phyloP scores from a whole-genome alignment of 2,329 filamentous ascomycete species.

The Trichoderma asperellum region DNA sequence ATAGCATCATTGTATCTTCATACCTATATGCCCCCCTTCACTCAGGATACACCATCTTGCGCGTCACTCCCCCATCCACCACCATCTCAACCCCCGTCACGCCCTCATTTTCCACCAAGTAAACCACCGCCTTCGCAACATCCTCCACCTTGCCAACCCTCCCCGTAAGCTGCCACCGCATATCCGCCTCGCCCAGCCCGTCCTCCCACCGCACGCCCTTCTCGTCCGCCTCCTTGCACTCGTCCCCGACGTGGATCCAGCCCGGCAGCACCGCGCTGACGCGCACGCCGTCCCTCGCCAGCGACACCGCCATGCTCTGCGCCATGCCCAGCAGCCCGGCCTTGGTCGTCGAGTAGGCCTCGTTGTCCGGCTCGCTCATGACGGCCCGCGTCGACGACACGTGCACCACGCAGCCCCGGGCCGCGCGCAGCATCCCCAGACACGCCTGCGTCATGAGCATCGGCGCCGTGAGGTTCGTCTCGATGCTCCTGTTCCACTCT shows the following conservation, averaged over 20 bases:
- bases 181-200: slow-evolving; percentile 49
- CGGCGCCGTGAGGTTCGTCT: slow-evolving; percentile 45
- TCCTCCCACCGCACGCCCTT: slow-evolving; percentile 49
- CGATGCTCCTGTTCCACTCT: slow-evolving; percentile 43
- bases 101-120: slow-evolving; percentile 36
- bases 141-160: slow-evolving; percentile 56
- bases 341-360: slow-evolving; percentile 55
- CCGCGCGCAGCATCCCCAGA: slow-evolving; percentile 35
- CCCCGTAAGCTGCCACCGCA: slow-evolving; percentile 53
- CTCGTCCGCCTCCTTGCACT: slow-evolving; percentile 42
- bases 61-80: slow-evolving; percentile 39
- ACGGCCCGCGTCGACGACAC: slow-evolving; percentile 55
- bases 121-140: slow-evolving; percentile 36
- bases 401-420: slow-evolving; percentile 46
- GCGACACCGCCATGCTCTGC: slow-evolving; percentile 52
- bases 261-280: slow-evolving; percentile 55
- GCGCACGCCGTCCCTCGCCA: slow-evolving; percentile 48
- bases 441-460: slow-evolving; percentile 40
- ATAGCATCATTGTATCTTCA: not conserved
- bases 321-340: slow-evolving; percentile 55
- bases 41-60: slow-evolving; percentile 41
- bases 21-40: slow-evolving; percentile 19
- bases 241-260: slow-evolving; percentile 55
- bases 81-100: slow-evolving; percentile 39
- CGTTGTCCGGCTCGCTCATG: slow-evolving; percentile 53